Base-by-base conservation (phyloP, 495 filamentous ascomycete species). In the Neurospora discreta region DNA sequence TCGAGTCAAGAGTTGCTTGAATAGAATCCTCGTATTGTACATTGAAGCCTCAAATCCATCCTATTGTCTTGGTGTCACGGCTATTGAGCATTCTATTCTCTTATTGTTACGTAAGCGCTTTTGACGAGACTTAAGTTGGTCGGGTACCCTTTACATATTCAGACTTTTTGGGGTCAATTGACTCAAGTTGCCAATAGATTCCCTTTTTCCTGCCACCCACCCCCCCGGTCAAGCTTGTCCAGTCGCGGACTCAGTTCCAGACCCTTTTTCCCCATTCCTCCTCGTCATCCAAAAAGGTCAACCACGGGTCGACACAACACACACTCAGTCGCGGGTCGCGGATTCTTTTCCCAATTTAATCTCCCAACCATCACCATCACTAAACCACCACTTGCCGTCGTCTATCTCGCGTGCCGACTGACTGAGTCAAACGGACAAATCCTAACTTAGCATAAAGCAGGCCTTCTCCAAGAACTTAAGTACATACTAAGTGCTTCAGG, bases 31-130 rank as follows among this genome's bases (percentile, higher is more conserved):
- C 52, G 52, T 73, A 80, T 81, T 77, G 67, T 72, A 75, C 77
- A 81, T 81, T 81, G 78, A 73, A 71, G 39, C 69, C 73, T 67
- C 69, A n/a, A n/a, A n/a, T 73, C 69, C 75, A 79, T 38, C 52
- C 13, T 58, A n/a, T 58, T 23, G 23, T 36, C 13, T 9, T 46
- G n/a, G 10, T 9, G 52, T 9, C 7, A 3, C 15, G 26, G 23
- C 15, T 65, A 7, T 65, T 33, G 52, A 26, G 15, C 30, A 33
- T 18, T 65, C 2, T 3, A 33, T 65, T 44, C 42, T 44, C 52
- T 18, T 60, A 18, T 18, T 60, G 52, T 65, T 16, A 36, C 33
- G 6, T 36, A 36, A 36, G 2, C 26, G 26, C 7, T 65, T 0
- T 33, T 65, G 23, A 33, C 11, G n/a, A 65, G 52, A 65, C 52